Evolutionary conservation across 108 stramenopile species (phyloP).

Genomic region (Cylindrotheca closterium): DNA sequence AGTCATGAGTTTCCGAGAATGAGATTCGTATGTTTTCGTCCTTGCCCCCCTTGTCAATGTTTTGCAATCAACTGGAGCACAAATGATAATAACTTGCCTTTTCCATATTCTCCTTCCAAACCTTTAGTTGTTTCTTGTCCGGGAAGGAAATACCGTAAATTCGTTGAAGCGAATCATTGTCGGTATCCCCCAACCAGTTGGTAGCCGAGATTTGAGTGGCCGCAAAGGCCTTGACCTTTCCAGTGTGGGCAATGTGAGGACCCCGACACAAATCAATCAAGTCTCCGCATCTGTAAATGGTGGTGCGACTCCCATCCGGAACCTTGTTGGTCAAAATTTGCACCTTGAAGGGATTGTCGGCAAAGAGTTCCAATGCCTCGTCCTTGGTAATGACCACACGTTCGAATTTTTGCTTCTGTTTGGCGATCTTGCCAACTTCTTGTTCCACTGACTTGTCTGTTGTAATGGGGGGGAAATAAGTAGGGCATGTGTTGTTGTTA

Average conservation of each 20-base stretch:
- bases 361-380: slow-evolving; percentile 95
- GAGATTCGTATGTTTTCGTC: slow-evolving; percentile 75
- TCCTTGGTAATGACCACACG: slow-evolving; percentile 98
- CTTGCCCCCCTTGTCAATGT: slow-evolving; percentile 19
- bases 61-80: not conserved
- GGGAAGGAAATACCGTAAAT: slow-evolving; percentile 99
- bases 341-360: slow-evolving; percentile 97
- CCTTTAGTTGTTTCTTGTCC: slow-evolving; percentile 96
- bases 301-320: slow-evolving; percentile 93
- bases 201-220: slow-evolving; percentile 89
- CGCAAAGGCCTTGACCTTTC: slow-evolving; percentile 94
- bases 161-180: slow-evolving; percentile 96
- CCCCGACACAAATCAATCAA: slow-evolving; percentile 98
- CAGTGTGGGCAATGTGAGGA: slow-evolving; percentile 95
- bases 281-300: slow-evolving; percentile 96
- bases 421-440: slow-evolving; percentile 85
- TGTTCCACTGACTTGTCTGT: slow-evolving; percentile 76
- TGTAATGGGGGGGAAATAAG: not conserved
- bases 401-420: slow-evolving; percentile 97
- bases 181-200: slow-evolving; percentile 97
- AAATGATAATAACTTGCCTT: slow-evolving; percentile 51
- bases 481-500: too few species aligned
- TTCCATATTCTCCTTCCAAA: slow-evolving; percentile 92
- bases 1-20: slow-evolving; percentile 66
- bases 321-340: slow-evolving; percentile 94